Percentiles rank a stretch among this genome's conserved stretches.
phyloP scores from a whole-genome alignment of 2,329 filamentous ascomycete genomes.

The Amphichorda felina region DNA sequence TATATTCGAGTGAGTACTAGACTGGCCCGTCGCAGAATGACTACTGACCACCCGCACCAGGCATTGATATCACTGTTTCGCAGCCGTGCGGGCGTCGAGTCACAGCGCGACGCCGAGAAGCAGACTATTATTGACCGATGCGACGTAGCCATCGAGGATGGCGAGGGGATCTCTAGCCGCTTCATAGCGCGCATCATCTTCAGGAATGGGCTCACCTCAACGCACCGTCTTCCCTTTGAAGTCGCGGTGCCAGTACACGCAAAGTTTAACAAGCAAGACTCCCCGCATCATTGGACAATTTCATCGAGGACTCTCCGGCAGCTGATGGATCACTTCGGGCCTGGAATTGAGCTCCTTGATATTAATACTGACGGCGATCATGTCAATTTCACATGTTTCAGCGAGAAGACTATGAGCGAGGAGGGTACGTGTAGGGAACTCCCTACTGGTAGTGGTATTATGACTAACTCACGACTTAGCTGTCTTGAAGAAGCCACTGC shows the following conservation, averaged over 20 bases:
- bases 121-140: conserved; percentile 64
- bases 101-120: conserved; percentile 43
- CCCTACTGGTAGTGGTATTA: no score
- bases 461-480: no score
- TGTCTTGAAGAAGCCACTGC: conserved; percentile 67
- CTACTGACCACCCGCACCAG: conserved; percentile 18
- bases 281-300: conserved; percentile 61
- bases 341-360: conserved; percentile 69
- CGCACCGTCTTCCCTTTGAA: conserved; percentile 67
- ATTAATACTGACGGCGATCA: conserved; percentile 64
- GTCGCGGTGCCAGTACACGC: conserved; percentile 63
- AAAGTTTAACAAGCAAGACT: conserved; percentile 56
- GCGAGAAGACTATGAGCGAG: conserved; percentile 63
- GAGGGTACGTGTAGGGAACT: conserved; percentile 18
- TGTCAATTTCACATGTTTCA: conserved; percentile 71
- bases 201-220: conserved; percentile 66
- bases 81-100: conserved; percentile 47
- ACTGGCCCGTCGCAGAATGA: no score
- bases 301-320: conserved; percentile 60
- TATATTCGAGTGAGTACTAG: conserved; percentile 47
- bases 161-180: conserved; percentile 57
- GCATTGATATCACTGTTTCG: conserved; percentile 65
- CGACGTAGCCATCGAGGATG: conserved; percentile 63
- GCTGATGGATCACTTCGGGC: conserved; percentile 70
- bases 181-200: conserved; percentile 65